Evolutionary conservation across 2,329 filamentous ascomycete species (phyloP).

Genomic region (Fusarium sp.): DNA sequence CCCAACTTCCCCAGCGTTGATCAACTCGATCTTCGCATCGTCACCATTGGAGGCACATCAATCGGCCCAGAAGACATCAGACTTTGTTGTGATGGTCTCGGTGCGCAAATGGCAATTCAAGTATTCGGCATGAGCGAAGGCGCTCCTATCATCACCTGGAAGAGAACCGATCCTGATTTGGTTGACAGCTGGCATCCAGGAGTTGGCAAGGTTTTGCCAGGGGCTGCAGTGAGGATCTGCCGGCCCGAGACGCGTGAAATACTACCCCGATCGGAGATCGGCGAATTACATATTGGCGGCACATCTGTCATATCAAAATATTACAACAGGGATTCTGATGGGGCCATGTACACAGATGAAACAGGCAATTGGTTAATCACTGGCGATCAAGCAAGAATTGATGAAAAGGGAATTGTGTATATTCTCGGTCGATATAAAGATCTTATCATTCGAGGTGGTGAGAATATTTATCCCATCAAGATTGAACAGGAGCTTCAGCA

Average conservation of each 20-base stretch:
- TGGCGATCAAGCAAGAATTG: conserved; percentile 56
- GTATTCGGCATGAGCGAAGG: conserved; percentile 61
- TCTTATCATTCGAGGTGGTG: conserved; percentile 58
- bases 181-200: conserved; percentile 52
- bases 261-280: conserved; percentile 48
- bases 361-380: conserved; percentile 53
- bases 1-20: conserved; percentile 43
- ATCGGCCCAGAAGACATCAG: conserved; percentile 49
- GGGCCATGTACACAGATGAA: conserved; percentile 52
- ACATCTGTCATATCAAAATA: conserved; percentile 52
- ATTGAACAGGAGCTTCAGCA: conserved; percentile 53
- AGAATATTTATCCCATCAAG: conserved; percentile 55
- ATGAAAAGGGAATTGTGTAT: conserved; percentile 52
- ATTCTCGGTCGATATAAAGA: conserved; percentile 59
- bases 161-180: conserved; percentile 45
- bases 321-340: conserved; percentile 41
- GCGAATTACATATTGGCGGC: conserved; percentile 56
- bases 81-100: conserved; percentile 49
- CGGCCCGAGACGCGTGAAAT: conserved; percentile 45
- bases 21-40: conserved; percentile 47
- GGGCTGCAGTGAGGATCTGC: conserved; percentile 54
- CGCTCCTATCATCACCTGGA: conserved; percentile 56
- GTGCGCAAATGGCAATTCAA: conserved; percentile 49
- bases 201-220: conserved; percentile 56
- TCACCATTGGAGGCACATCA: conserved; percentile 51